Evolutionary conservation across 106 monocot species (phyloP).

Genomic region (Posidonia australis): DNA sequence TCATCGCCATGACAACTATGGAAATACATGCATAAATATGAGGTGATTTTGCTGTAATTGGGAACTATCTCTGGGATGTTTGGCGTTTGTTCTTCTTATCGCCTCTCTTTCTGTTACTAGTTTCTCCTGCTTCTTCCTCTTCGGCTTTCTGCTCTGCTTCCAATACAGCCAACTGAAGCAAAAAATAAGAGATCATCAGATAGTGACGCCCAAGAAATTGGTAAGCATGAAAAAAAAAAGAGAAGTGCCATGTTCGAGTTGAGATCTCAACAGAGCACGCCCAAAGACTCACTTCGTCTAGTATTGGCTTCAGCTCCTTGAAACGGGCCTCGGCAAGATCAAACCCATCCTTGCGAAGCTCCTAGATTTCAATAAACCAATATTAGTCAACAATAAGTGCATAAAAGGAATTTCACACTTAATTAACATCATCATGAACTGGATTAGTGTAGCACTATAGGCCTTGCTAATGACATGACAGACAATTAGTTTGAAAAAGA

Average conservation of each 20-base stretch:
- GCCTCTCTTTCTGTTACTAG: slow-evolving; percentile 17
- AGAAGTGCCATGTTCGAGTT: background rate
- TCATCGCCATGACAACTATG: too few relatives aligned
- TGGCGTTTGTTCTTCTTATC: slow-evolving; percentile 13
- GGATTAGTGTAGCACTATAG: background rate
- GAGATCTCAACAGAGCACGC: too few relatives aligned
- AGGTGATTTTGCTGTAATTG: too few relatives aligned
- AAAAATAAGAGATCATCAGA: background rate
- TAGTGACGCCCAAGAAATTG: background rate
- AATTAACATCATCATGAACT: too few relatives aligned
- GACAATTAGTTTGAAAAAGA: background rate
- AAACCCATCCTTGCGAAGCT: slow-evolving; percentile 97
- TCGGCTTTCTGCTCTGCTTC: slow-evolving; percentile 81
- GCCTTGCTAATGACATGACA: background rate
- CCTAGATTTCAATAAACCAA: slow-evolving; percentile 33
- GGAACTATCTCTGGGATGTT: slow-evolving; percentile 1
- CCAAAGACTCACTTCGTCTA: slow-evolving; percentile 61
- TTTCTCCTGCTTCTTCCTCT: slow-evolving; percentile 44
- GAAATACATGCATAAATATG: too few relatives aligned
- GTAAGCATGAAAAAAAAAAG: background rate
- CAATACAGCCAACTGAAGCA: slow-evolving; percentile 46
- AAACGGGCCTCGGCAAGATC: slow-evolving; percentile 91
- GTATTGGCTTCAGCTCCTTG: slow-evolving; percentile 93
- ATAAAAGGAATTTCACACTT: background rate
- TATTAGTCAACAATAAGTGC: background rate